Base-by-base conservation (phyloP, 345 rosid genomes). In the Gossypioides kirkii region DNA sequence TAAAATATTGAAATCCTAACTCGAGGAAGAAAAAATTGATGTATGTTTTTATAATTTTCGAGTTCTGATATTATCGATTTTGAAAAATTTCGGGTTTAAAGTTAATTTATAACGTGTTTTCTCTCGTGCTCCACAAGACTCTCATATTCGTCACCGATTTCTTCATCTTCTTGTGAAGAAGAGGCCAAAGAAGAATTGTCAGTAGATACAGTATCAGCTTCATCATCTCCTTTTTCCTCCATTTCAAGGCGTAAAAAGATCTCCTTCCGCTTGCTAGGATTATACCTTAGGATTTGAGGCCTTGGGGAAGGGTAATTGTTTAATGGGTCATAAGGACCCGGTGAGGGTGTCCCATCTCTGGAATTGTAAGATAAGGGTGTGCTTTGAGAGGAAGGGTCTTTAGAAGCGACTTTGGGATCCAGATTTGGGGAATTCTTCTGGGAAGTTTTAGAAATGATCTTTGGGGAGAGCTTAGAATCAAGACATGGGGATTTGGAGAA, bases 251-350 rank as follows among this genome's bases (percentile, higher is more conserved):
- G 76, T 13, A 73, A 61, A 28, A 81, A 6, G 14, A 80, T 76
- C 54, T 84, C 82, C 0, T 56, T 69, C 13, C 79, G 75, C 76
- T 86, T 67, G 26, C 69, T 69, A 2, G 90, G 86, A 45, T 81
- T 61, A 6, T 82, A 81, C 13, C 83, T 73, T 54, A 83, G 79
- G 71, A 84, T 84, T 65, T 43, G 63, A 77, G 87, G 86, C 84
- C 90, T 78, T 4, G 84, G 86, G 7, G 77, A 76, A 20, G 72
- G 83, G 63, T 61, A 72, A 77, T 69, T 79, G 3, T 26, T 74
- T 43, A 43, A 65, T 43, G 83, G 85, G 43, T 81, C 85, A 61
- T 76, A 80, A 77, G 79, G 72, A 23, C 42, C 45, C 41, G 71
- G 56, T 12, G 81, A 63, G 50, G 70, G 74, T 66, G 50, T 41